These are phyloP conservation scores for Phytophthora fragariae DNA, from an alignment of 352 stramenopile species.

Conservation along the genomic window DNA sequence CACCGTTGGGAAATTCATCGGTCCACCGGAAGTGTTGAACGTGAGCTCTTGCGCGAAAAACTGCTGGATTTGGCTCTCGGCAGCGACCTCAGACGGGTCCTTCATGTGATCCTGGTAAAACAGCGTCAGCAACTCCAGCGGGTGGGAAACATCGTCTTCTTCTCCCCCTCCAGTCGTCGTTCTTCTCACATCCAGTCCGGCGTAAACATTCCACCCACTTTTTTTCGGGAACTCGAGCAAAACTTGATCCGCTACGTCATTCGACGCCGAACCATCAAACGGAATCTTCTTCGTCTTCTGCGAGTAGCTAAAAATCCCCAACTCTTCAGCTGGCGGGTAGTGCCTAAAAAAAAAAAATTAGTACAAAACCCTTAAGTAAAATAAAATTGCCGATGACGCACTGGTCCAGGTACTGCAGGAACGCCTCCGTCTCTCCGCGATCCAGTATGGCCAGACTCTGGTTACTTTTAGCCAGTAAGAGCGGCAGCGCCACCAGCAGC, in stretches of 20 bases:
- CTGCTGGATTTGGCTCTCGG: constrained; percentile 43
- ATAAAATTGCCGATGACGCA: constrained; percentile 1
- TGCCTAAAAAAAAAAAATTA: constrained; percentile 36
- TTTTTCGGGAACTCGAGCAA: constrained; percentile 49
- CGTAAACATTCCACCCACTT: constrained; percentile 53
- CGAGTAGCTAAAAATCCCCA: constrained; percentile 55
- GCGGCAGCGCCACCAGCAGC: constrained; percentile 61
- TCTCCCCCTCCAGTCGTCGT: not conserved
- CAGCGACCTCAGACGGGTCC: constrained; percentile 24
- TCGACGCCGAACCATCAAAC: constrained; percentile 33
- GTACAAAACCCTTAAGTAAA: too few relatives aligned
- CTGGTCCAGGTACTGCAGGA: constrained; percentile 61
- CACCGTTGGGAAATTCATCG: constrained; percentile 52
- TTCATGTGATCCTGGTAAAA: constrained; percentile 48
- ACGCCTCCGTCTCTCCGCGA: constrained; percentile 47
- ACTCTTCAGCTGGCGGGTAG: constrained; percentile 47
- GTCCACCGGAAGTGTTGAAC: constrained; percentile 30
- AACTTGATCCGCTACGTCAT: constrained; percentile 48
- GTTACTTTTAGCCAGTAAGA: constrained; percentile 63
- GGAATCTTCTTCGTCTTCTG: constrained; percentile 55
- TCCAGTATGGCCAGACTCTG: constrained; percentile 69
- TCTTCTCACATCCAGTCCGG: constrained; percentile 57
- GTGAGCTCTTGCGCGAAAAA: constrained; percentile 49
- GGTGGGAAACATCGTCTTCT: constrained; percentile 11
- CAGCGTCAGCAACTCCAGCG: constrained; percentile 48